phyloP scores from a whole-genome alignment of 306 rosid species.

The Glycine soja region DNA sequence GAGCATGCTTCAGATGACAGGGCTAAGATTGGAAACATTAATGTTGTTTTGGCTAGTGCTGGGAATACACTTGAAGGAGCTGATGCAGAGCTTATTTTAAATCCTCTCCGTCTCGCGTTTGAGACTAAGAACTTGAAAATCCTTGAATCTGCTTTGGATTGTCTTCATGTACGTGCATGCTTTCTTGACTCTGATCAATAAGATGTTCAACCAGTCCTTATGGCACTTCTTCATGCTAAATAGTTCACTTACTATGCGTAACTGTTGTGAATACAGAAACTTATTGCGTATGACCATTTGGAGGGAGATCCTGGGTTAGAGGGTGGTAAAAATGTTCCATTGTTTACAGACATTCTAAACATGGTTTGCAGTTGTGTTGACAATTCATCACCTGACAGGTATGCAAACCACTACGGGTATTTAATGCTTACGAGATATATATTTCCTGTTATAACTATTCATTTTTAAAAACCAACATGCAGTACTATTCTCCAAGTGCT shows the following conservation, averaged over 20 bases:
- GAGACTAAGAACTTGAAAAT: slow-evolving; percentile 93
- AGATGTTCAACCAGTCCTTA: slow-evolving; percentile 29
- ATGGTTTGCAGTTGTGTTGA: slow-evolving; percentile 86
- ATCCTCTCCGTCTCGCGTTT: slow-evolving; percentile 91
- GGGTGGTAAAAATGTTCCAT: slow-evolving; percentile 79
- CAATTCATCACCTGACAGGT: slow-evolving; percentile 98
- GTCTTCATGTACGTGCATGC: slow-evolving; percentile 77
- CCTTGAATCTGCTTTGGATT: slow-evolving; percentile 91
- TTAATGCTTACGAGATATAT: slow-evolving; percentile 28
- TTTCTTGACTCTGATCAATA: slow-evolving; percentile 25
- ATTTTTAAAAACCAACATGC: slow-evolving; percentile 56
- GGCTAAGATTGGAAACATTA: slow-evolving; percentile 53
- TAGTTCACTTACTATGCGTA: slow-evolving; percentile 40
- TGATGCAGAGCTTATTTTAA: slow-evolving; percentile 86
- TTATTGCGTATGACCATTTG: slow-evolving; percentile 96
- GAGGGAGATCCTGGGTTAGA: slow-evolving; percentile 99
- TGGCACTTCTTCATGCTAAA: slow-evolving; percentile 34
- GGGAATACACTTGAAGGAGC: slow-evolving; percentile 88
- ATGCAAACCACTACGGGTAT: slow-evolving; percentile 42
- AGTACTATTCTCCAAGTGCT: slow-evolving; percentile 98
- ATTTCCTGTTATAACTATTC: slow-evolving; percentile 49
- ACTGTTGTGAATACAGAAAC: slow-evolving; percentile 73
- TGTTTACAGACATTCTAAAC: slow-evolving; percentile 84
- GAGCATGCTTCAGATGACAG: too few species aligned
- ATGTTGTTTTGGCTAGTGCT: slow-evolving; percentile 68